Conservation (phyloP, 257 asterid species). For the Ehretia macrophylla region DNA sequence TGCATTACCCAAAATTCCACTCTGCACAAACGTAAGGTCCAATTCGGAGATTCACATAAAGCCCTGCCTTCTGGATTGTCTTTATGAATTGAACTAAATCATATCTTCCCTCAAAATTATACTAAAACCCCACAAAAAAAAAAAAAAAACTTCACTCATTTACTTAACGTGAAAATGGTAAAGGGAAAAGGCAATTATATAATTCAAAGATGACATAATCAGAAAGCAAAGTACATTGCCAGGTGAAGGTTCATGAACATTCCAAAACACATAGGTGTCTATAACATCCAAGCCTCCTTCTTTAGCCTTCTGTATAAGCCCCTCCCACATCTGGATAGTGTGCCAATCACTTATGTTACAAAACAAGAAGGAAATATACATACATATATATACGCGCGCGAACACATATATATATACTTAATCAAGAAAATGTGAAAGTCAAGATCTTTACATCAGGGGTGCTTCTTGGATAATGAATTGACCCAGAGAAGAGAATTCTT, state of each 20-base stretch:
- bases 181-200: not conserved
- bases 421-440: not conserved
- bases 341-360: not conserved
- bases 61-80: constrained; percentile 78
- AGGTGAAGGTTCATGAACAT: constrained; percentile 87
- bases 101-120: constrained; percentile 70
- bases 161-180: not conserved
- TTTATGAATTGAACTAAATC: constrained; percentile 80
- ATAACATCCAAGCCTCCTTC: constrained; percentile 90
- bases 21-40: constrained; percentile 99
- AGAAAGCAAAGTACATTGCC: constrained; percentile 52
- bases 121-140: constrained; percentile 45
- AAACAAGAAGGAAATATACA: not conserved
- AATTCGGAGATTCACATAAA: constrained; percentile 76
- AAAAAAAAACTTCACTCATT: not conserved
- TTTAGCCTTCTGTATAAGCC: constrained; percentile 86
- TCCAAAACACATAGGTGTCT: constrained; percentile 94
- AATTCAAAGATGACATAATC: constrained; percentile 1
- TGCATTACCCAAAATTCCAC: constrained; percentile 92
- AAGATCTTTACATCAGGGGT: constrained; percentile 61
- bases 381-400: no score
- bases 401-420: no score
- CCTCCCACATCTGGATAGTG: constrained; percentile 94
- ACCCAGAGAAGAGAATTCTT: constrained; percentile 77
- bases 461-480: constrained; percentile 97